Evolutionary conservation across 371 early-diverging fungal species (phyloP), one percentile per base, ranked within the genome.

Genomic region (Chytridiales sp.): DNA sequence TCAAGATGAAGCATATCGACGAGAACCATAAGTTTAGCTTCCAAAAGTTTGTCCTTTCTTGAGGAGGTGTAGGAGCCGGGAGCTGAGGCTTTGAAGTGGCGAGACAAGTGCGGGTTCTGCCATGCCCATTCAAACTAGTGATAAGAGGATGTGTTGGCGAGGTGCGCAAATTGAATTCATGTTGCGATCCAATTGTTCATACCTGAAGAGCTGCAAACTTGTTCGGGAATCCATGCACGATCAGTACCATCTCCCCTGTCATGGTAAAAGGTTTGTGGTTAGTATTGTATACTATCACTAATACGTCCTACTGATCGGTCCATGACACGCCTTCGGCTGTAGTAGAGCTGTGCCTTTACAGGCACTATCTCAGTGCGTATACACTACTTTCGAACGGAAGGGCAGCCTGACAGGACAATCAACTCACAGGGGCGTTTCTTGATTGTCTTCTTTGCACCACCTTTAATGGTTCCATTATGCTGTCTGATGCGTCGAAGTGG

Each of bases 121-220:
- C 85, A 85, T 1, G 78, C 84, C 85, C 85, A 86, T 59, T 86
- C 86, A 59, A 85, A 86, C 73, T 66, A 4, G 6, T n/a, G 22
- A 24, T 13, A 0, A 22, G 2, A 31, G 4, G 26, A 22, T 0
- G 26, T 2, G 24, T 22, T n/a, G 47, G 13, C 2, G 65, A 22
- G 22, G 11, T 50, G n/a, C 8, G 48, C 15, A 31, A 19, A 27
- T 26, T 3, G 22, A 29, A 17, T 8, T 15, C 11, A 47, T 8
- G 19, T 15, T 59, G n/a, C 19, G 8, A 15, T 19, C 22, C 19
- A 29, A 36, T 27, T 8, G n/a, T 27, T n/a, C 32, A 50, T 15
- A 79, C 79, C 72, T 84, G 84, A 9, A 83, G 64, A 1, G 83
- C 82, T 0, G 81, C 77, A 1, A 70, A 46, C 47, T 76, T 76